A percentile compares a stretch with the other conserved stretches of the same genome.
phyloP scores from a whole-genome alignment of 345 rosid species.

The Aquilaria yunnanensis region DNA sequence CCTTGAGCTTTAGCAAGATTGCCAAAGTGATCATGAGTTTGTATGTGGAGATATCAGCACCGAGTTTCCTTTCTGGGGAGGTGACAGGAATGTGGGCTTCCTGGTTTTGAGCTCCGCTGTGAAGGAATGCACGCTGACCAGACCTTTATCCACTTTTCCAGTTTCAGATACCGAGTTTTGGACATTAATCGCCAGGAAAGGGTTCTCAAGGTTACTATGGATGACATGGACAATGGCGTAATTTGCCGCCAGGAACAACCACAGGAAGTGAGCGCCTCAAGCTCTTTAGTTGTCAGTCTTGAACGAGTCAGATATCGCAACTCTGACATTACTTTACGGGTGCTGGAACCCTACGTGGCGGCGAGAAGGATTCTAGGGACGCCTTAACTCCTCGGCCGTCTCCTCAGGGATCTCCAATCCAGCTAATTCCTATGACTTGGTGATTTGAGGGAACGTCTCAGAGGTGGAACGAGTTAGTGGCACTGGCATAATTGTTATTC shows the following conservation, averaged over 20 bases:
- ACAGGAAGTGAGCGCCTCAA: not conserved
- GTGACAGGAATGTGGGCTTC: constrained; percentile 26
- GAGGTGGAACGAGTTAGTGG: not conserved
- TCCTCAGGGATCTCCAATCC: no score
- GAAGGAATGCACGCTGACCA: not conserved
- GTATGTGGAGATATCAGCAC: constrained; percentile 22
- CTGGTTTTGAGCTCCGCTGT: constrained; percentile 25
- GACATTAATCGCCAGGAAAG: not conserved
- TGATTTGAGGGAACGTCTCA: not conserved
- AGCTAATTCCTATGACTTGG: not conserved
- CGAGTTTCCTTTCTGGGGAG: constrained; percentile 42
- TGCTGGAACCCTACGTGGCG: not conserved
- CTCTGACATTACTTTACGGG: constrained; percentile 19
- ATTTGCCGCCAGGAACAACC: constrained; percentile 9
- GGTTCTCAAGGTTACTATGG: constrained; percentile 17
- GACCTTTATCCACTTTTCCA: constrained; percentile 8
- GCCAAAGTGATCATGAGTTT: constrained; percentile 2
- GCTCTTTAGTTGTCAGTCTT: constrained; percentile 1
- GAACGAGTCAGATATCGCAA: not conserved
- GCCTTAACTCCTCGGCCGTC: constrained; percentile 4
- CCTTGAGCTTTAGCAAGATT: not conserved
- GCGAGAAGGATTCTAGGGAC: no score
- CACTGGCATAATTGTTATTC: not conserved
- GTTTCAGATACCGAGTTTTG: constrained; percentile 22
- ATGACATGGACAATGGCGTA: not conserved